Evolutionary conservation across 192 early-diverging fungal species (phyloP).

Genomic region (Dissophora ornata): DNA sequence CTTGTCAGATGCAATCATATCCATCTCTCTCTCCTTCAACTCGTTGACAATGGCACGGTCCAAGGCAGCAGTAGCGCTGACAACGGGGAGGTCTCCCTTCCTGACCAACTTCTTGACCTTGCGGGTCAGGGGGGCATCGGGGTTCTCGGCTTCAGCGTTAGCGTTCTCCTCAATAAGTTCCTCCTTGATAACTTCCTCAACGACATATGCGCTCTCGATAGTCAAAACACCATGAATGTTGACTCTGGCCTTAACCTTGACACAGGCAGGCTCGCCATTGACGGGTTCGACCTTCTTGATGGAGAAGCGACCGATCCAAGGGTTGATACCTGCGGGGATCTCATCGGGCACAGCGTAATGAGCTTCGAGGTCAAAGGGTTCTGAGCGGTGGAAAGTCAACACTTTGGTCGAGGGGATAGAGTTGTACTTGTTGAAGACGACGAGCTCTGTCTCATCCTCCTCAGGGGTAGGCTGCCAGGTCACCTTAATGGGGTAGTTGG

Average conservation of each 20-base stretch:
- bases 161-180: slow-evolving; percentile 69
- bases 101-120: slow-evolving; percentile 95
- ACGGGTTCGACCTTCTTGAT: slow-evolving; percentile 85
- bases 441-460: slow-evolving; percentile 82
- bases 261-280: slow-evolving; percentile 77
- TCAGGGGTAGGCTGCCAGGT: slow-evolving; percentile 86
- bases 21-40: slow-evolving; percentile 83
- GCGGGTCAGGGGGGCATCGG: slow-evolving; percentile 65
- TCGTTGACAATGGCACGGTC: slow-evolving; percentile 67
- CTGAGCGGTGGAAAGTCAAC: slow-evolving; percentile 90
- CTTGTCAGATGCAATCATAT: slow-evolving; percentile 88
- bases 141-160: slow-evolving; percentile 23
- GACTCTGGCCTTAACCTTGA: slow-evolving; percentile 94
- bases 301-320: slow-evolving; percentile 88
- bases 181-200: slow-evolving; percentile 91
- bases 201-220: slow-evolving; percentile 87
- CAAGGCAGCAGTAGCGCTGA: slow-evolving; percentile 69
- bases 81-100: slow-evolving; percentile 86
- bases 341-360: slow-evolving; percentile 76
- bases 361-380: slow-evolving; percentile 88
- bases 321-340: slow-evolving; percentile 81
- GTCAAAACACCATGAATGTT: slow-evolving; percentile 86
- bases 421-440: slow-evolving; percentile 91
- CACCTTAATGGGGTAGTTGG: slow-evolving; percentile 90
- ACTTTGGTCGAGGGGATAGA: slow-evolving; percentile 92